Evolutionary conservation across 2,329 filamentous ascomycete species (phyloP), one percentile per base, ranked within the genome.

Genomic region (Penicillium sclerotigenum): DNA sequence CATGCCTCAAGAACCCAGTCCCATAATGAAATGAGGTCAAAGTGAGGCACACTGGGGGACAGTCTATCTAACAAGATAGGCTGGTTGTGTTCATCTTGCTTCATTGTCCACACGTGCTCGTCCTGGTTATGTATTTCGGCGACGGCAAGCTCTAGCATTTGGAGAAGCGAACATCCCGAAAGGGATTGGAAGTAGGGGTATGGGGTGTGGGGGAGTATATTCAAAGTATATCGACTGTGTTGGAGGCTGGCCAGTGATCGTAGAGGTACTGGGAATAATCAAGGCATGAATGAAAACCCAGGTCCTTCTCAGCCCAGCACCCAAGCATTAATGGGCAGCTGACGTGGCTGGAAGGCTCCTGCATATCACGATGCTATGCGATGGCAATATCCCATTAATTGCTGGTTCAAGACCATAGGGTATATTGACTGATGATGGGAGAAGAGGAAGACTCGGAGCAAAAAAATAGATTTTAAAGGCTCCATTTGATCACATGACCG

Each of bases 101-200:
- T 81, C 80, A 73, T 68, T 78, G 78, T 83, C 80, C 79, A 83
- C 80, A 82, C 80, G 78, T 73, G 75, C 76, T 68, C 78, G 76
- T 75, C 78, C 78, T 80, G 72, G 72, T 73, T 67, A 67, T 72
- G 56, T 60, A 73, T 71, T 73, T 75, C 71, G 77, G 69, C 74
- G 74, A 77, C 75, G 79, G 74, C 79, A 75, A 77, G 80, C 80
- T 83, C 80, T 83, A 83, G 80, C 80, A 76, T 76, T 71, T 75
- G 70, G 72, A 75, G 76, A 79, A 79, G 77, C 77, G 63, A 37
- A 50, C 37, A 48, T 58, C 46, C 56, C 54, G 10, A 26, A 52
- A 40, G 56, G 41, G 36, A 59, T 48, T 20, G 34, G 40, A 38
- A 45, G 26, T 20, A n/a, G 5, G 37, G 29, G 29, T 10, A 41